Evolutionary conservation across 192 early-diverging fungal genomes (phyloP), one percentile per base, ranked within the genome.

Genomic region (Geranomyces michiganensis): DNA sequence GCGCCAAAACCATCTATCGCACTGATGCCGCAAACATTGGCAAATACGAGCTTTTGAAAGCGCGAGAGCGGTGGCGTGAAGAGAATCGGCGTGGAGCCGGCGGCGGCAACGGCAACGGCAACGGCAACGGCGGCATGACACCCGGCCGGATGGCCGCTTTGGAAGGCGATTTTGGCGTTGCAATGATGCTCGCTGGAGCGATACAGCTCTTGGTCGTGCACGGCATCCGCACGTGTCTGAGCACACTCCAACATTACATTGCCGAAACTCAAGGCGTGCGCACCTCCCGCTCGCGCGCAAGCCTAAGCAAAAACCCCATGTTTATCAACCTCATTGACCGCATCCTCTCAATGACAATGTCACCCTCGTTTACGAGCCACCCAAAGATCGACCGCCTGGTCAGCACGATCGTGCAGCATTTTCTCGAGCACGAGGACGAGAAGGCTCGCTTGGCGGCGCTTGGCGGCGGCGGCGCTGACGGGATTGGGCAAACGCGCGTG

Each of bases 371-470:
- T 31, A 44, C 31, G 1, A 75, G 73, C 9, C 96, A 97, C 79
- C 94, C 94, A 7, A 97, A 97, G 76, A 70, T 95, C 9, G 88
- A 90, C 44, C 71, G 80, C 17, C 76, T 95, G 29, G 74, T 91
- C 7, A 68, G 78, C 5, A 69, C 90, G 1, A 81, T 96, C 0
- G 67, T 86, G 14, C 77, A 81, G 13, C 96, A 97, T 75, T 90
- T 97, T 67, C 62, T 68, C 10, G 66, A 84, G 51, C 73, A 77
- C 0, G 73, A 84, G 24, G 75, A 77, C 5, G 78, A 69, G 14
- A 62, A 31, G 8, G 72, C 63, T 5, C 56, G 48, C 9, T 9
- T 60, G 3, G 32, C 58, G 22, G 53, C 43, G 9, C 51, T 32
- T 22, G 56, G 7, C 44, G 59, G 21, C 44, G 29, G 62, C 31